Conservation (phyloP, 2,329 filamentous ascomycete genomes). For the Alternaria panax region DNA sequence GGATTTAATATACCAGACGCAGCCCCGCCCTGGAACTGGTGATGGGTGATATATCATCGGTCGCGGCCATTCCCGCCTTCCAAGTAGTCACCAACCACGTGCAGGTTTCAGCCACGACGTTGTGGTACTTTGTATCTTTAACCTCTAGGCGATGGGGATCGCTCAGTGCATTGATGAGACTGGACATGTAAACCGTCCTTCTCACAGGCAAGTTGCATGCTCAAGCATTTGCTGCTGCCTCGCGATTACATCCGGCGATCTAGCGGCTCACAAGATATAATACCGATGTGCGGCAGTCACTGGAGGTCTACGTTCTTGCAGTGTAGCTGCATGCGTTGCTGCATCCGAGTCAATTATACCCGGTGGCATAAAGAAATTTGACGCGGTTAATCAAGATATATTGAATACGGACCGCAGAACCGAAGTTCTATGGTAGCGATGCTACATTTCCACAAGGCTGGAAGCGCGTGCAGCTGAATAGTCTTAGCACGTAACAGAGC, state of each 20-base stretch:
- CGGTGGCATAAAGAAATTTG: conserved; percentile 7
- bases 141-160: conserved; percentile 4
- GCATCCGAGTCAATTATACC: conserved; percentile 6
- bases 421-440: conserved; percentile 12
- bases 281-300: conserved; percentile 3
- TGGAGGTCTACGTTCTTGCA: conserved; percentile 3
- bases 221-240: neutral
- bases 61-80: conserved; percentile 3
- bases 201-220: neutral
- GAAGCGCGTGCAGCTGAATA: conserved; percentile 4
- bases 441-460: conserved; percentile 1
- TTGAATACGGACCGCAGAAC: conserved; percentile 21
- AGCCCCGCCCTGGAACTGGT: conserved; percentile 3
- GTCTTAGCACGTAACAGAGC: neutral
- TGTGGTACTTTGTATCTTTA: conserved; percentile 3
- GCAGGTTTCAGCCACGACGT: conserved; percentile 6
- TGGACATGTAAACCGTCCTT: neutral
- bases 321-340: neutral
- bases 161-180: neutral
- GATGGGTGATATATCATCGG: conserved; percentile 17
- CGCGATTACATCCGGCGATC: neutral
- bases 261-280: neutral
- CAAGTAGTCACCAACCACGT: conserved; percentile 5
- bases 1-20: conserved; percentile 14
- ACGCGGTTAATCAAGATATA: conserved; percentile 20